A percentile compares a stretch with the other conserved stretches of the same genome.
phyloP scores from a whole-genome alignment of 2,329 filamentous ascomycete genomes.

The Chaetomiaceae sp. region DNA sequence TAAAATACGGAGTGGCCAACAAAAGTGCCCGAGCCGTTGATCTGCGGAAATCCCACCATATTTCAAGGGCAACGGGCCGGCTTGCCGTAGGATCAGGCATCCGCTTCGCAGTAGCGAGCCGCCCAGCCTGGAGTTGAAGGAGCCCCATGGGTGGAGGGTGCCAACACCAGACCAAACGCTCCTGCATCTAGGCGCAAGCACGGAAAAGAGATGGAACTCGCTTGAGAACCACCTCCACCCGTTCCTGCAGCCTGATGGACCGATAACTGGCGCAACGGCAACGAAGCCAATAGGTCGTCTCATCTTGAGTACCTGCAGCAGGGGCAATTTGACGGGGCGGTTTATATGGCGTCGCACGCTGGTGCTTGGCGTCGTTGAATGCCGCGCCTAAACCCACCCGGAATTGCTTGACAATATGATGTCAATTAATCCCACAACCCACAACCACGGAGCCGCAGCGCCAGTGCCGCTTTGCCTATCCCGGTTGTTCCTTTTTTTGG shows the following conservation, averaged over 20 bases:
- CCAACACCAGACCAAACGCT: constrained; percentile 3
- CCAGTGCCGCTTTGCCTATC: constrained; percentile 21
- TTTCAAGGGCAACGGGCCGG: constrained; percentile 24
- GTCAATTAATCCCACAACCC: constrained; percentile 27
- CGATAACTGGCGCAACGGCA: constrained; percentile 10
- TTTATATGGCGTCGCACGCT: constrained; percentile 26
- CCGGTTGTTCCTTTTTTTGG: constrained; percentile 22
- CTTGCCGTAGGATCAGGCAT: constrained; percentile 22
- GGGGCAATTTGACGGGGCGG: constrained; percentile 20
- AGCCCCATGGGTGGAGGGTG: constrained; percentile 9
- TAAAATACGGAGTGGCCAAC: constrained; percentile 15
- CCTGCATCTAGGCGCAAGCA: constrained; percentile 17
- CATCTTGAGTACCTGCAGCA: constrained; percentile 26
- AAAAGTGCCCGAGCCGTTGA: constrained; percentile 7
- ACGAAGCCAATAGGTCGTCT: constrained; percentile 20
- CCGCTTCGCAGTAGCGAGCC: constrained; percentile 22
- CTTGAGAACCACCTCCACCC: constrained; percentile 27
- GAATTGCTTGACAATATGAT: constrained; percentile 28
- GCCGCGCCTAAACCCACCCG: constrained; percentile 28
- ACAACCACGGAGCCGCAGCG: constrained; percentile 24
- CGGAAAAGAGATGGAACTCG: constrained; percentile 23
- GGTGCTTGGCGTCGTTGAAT: constrained; percentile 27
- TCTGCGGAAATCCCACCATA: constrained; percentile 21
- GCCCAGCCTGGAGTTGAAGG: constrained; percentile 9
- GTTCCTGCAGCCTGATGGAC: constrained; percentile 24